These are phyloP conservation scores for Erigeron canadensis DNA, from an alignment of 129 eudicot genomes.

Conservation along the genomic window DNA sequence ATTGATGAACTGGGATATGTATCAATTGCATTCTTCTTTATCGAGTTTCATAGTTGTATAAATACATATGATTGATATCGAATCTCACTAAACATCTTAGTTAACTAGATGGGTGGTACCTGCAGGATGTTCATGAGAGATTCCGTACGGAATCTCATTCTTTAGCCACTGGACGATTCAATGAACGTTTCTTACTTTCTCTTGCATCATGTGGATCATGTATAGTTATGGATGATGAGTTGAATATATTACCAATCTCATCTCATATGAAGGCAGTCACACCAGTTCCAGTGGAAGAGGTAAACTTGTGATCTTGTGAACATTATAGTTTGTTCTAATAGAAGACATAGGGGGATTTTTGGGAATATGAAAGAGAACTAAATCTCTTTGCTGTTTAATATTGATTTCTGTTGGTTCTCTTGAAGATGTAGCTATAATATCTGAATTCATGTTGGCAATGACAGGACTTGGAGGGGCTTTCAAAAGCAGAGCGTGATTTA, in stretches of 20 bases:
- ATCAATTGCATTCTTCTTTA: not conserved
- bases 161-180: slow-evolving; percentile 79
- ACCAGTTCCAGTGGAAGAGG: slow-evolving; percentile 70
- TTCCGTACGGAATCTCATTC: slow-evolving; percentile 91
- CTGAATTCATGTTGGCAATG: slow-evolving; percentile 26
- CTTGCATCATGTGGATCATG: slow-evolving; percentile 86
- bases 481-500: slow-evolving; percentile 72
- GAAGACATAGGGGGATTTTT: not conserved
- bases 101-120: slow-evolving; percentile 25
- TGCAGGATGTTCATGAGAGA: slow-evolving; percentile 94
- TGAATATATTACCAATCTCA: slow-evolving; percentile 88
- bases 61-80: slow-evolving; percentile 8
- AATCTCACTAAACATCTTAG: not conserved
- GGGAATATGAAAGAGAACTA: not conserved
- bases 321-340: not conserved
- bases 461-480: slow-evolving; percentile 84
- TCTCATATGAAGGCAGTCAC: slow-evolving; percentile 83
- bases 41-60: not conserved
- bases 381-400: slow-evolving; percentile 15
- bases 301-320: slow-evolving; percentile 24
- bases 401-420: slow-evolving; percentile 1
- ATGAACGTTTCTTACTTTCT: slow-evolving; percentile 88
- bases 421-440: slow-evolving; percentile 17
- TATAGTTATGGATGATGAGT: slow-evolving; percentile 92
- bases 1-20: not conserved